Evolutionary conservation across 2,329 filamentous ascomycete species (phyloP).

Genomic region (Aphanoascus verrucosus): DNA sequence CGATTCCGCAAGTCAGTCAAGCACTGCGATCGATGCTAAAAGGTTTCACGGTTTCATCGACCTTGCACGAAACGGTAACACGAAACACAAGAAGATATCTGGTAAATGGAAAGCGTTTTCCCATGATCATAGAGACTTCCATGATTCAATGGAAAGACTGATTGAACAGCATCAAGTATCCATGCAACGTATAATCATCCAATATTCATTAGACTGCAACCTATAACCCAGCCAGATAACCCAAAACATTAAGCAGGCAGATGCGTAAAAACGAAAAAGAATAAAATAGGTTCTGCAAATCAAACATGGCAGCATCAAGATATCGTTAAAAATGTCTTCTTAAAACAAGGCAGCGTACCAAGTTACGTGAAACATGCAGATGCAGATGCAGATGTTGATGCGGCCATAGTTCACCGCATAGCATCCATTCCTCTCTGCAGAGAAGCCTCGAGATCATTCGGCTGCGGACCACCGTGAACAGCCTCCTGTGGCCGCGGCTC

Average conservation of each 20-base stretch:
- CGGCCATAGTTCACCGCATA: constrained; percentile 13
- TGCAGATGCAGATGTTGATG: too few relatives aligned
- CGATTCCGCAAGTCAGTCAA: neutral
- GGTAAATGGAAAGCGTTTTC: neutral
- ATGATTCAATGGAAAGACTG: neutral
- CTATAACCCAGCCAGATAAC: neutral
- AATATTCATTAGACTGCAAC: neutral
- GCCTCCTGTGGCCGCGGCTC: constrained; percentile 53
- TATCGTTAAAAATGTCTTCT: neutral
- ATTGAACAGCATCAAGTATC: neutral
- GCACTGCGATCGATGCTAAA: neutral
- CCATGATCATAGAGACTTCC: neutral
- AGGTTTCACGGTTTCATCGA: neutral
- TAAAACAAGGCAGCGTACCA: neutral
- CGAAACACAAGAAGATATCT: neutral
- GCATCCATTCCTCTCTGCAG: constrained; percentile 50
- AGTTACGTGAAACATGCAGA: neutral
- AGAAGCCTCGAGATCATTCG: constrained; percentile 40
- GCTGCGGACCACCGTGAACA: constrained; percentile 31
- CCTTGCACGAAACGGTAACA: constrained; percentile 3
- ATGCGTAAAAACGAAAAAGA: neutral
- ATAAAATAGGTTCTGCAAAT: too few relatives aligned
- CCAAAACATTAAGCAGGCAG: constrained; percentile 5
- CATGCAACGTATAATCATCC: constrained; percentile 2
- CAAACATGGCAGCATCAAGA: neutral